Base-by-base conservation (phyloP, 2,329 filamentous ascomycete genomes). In the Thelonectria discophora region DNA sequence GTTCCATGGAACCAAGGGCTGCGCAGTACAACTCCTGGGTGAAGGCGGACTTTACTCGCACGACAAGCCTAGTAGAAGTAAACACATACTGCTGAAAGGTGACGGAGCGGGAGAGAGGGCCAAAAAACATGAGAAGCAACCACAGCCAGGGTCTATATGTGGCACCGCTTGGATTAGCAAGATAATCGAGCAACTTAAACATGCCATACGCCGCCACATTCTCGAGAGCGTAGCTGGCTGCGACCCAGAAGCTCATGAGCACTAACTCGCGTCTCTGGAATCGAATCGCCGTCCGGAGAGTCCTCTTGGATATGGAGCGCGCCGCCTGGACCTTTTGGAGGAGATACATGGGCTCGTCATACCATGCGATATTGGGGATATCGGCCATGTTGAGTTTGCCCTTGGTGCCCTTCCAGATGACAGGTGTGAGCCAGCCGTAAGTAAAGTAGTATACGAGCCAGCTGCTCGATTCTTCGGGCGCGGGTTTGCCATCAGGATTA, bases 21-120 rank as follows among this genome's bases (percentile, higher is more conserved):
- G 80, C 82, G 63, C 81, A 80, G 65, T 88, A 87, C 10, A 87
- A 77, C 69, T 87, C 85, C 65, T 87, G 84, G 0, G 84, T 86
- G 59, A 88, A 77, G 27, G 81, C 84, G 27, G 84, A 80, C 67
- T 85, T 86, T 57, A 86, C 74, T 24, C 85, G 82, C 37, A 87
- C 83, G 34, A 86, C 74, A 45, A 87, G 73, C n/a, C 84, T 78
- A 2, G 85, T 87, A 7, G 83, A 84, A 2, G 77, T 83, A 66
- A 87, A 87, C 34, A 87, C 78, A 69, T 87, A 87, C 65, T 84
- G 83, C 69, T 88, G 84, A 63, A 82, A 85, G 55, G 78, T 72
- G 45, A 86, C 65, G 3, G 85, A 84, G 13, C 82, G 80, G 3
- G 74, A 69, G 42, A 78, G 30, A 1, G 83, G 84, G 0, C 85